These are phyloP conservation scores for thale cress (Arabidopsis thaliana) DNA, from an alignment of 345 rosid species.

Conservation along the genomic window TAIR10.1 NC_003076.8:9418501-9419000, in stretches of 20 bases:
- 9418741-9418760: not conserved
- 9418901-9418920: slow-evolving; percentile 59
- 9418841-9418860: slow-evolving; percentile 95
- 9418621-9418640: slow-evolving; percentile 75
- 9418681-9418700: slow-evolving; percentile 84
- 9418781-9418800: slow-evolving; percentile 96
- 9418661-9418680: slow-evolving; percentile 97
- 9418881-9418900: slow-evolving; percentile 98
- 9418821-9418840: slow-evolving; percentile 99
- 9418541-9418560: not conserved
- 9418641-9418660: slow-evolving; percentile 88
- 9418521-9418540: not conserved
- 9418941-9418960: slow-evolving; percentile 17
- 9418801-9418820: slow-evolving; percentile 91
- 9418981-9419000: slow-evolving; percentile 98
- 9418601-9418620: slow-evolving; percentile 93
- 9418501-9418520: slow-evolving; percentile 67
- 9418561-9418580: not conserved
- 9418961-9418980: slow-evolving; percentile 12
- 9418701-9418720: not conserved
- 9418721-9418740: not conserved
- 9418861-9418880: slow-evolving; percentile 97
- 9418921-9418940: not conserved
- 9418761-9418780: slow-evolving; percentile 33
- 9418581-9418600: not conserved